Evolutionary conservation across 2,329 filamentous ascomycete genomes (phyloP), one percentile per base, ranked within the genome.

Genomic region (Taxawa tesnikishii): DNA sequence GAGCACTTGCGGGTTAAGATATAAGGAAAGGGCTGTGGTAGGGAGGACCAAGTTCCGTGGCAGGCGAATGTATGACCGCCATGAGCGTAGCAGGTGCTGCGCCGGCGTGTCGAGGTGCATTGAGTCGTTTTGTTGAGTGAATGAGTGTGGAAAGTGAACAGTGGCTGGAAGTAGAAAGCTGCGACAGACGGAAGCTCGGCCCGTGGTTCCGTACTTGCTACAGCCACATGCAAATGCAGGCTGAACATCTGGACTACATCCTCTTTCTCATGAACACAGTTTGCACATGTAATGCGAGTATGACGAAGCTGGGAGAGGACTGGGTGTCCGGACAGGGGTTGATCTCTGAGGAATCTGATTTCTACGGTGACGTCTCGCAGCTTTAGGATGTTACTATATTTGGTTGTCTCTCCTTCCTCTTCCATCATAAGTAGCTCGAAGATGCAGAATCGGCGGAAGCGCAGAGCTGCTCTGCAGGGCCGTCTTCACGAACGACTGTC

Each of bases 261-360:
- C n/a, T n/a, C n/a, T n/a, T n/a, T n/a, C n/a, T n/a, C n/a, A n/a
- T n/a, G n/a, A n/a, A n/a, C n/a, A n/a, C n/a, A n/a, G n/a, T n/a
- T n/a, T n/a, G n/a, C n/a, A n/a, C n/a, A n/a, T n/a, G n/a, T n/a
- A n/a, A n/a, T n/a, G n/a, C n/a, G n/a, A n/a, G n/a, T n/a, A n/a
- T n/a, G n/a, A n/a, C n/a, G n/a, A n/a, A n/a, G n/a, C n/a, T n/a
- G n/a, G n/a, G n/a, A n/a, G 47, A 46, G 34, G 45, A 48, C 1
- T 35, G 45, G 33, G 48, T 53, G n/a, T 34, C 37, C 17, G 50
- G 44, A 4, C 42, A 51, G 15, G 55, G 49, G 17, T 56, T 49
- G 42, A 47, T 59, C 19, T 54, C 48, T 5, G 59, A 63, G 36
- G 61, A 64, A 13, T 62, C 59, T 15, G 57, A 53, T 43, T 62